Conservation (phyloP, 116 monocot genomes). For the Cymodocea nodosa region DNA sequence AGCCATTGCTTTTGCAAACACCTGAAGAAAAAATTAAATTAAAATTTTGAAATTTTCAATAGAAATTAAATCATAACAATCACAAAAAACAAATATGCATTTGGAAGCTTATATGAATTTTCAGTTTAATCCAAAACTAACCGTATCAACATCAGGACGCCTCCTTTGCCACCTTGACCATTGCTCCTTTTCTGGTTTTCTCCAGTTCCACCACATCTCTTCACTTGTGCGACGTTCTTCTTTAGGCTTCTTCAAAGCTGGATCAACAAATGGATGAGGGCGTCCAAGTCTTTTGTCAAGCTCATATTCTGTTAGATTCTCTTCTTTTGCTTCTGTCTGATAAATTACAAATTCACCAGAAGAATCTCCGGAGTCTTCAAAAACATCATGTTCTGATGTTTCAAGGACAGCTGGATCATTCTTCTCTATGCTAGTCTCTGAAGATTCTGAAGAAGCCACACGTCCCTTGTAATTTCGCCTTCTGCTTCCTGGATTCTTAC, state of each 20-base stretch:
- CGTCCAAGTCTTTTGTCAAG: slow-evolving; percentile 61
- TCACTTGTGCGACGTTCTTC: slow-evolving; percentile 69
- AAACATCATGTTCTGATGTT: slow-evolving; percentile 22
- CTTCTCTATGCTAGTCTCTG: slow-evolving; percentile 17
- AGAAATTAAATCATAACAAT: background rate
- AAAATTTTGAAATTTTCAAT: background rate
- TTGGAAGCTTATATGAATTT: background rate
- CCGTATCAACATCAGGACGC: slow-evolving; percentile 88
- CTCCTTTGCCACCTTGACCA: slow-evolving; percentile 99
- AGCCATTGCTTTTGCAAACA: slow-evolving; percentile 95
- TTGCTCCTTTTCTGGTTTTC: slow-evolving; percentile 78
- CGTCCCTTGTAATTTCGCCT: slow-evolving; percentile 47
- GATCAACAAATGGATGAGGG: slow-evolving; percentile 86
- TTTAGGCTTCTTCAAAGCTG: slow-evolving; percentile 34
- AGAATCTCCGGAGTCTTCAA: slow-evolving; percentile 35
- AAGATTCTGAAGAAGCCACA: slow-evolving; percentile 23
- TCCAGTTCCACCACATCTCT: slow-evolving; percentile 98
- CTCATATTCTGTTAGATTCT: slow-evolving; percentile 57
- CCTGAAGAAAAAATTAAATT: slow-evolving; percentile 26
- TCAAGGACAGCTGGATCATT: slow-evolving; percentile 9
- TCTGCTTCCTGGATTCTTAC: slow-evolving; percentile 74
- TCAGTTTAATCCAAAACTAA: slow-evolving; percentile 30
- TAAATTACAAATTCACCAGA: slow-evolving; percentile 71
- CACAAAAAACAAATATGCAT: background rate
- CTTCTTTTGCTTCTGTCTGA: slow-evolving; percentile 45